These are phyloP conservation scores for Oryza meridionalis DNA, from an alignment of 176 grass and related monocot genomes.

Conservation along the genomic window DNA sequence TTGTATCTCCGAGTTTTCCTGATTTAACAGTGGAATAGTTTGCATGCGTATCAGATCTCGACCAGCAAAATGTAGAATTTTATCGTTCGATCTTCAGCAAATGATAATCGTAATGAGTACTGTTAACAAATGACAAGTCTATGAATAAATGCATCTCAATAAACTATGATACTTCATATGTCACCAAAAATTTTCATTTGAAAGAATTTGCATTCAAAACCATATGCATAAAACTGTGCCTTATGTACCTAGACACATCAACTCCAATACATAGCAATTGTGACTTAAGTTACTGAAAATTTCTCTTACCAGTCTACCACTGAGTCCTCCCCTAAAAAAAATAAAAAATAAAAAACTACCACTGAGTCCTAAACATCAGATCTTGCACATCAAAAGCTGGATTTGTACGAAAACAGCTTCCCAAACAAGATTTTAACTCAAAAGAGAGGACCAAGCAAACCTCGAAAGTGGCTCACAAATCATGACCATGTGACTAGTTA, in stretches of 20 bases:
- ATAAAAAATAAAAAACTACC: too few relatives aligned
- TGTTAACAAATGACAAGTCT: neutral
- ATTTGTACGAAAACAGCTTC: neutral
- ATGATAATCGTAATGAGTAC: neutral
- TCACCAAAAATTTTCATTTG: neutral
- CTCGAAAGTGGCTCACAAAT: neutral
- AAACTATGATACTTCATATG: neutral
- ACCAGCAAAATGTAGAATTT: neutral
- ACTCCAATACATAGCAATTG: neutral
- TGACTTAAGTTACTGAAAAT: neutral
- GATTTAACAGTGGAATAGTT: neutral
- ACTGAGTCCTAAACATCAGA: slow-evolving; percentile 10
- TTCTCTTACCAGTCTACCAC: neutral
- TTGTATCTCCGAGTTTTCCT: neutral
- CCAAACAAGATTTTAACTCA: neutral
- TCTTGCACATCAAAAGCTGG: slow-evolving; percentile 11
- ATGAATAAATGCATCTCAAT: neutral
- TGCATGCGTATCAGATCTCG: neutral
- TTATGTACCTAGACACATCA: neutral
- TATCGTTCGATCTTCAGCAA: neutral
- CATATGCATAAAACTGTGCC: neutral
- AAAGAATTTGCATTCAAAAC: neutral
- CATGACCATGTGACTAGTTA: neutral
- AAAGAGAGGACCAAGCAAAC: neutral
- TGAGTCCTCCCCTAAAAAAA: too few relatives aligned